Conservation (phyloP, 768 basidiomycete genomes). For the Boletus vermiculosoides region DNA sequence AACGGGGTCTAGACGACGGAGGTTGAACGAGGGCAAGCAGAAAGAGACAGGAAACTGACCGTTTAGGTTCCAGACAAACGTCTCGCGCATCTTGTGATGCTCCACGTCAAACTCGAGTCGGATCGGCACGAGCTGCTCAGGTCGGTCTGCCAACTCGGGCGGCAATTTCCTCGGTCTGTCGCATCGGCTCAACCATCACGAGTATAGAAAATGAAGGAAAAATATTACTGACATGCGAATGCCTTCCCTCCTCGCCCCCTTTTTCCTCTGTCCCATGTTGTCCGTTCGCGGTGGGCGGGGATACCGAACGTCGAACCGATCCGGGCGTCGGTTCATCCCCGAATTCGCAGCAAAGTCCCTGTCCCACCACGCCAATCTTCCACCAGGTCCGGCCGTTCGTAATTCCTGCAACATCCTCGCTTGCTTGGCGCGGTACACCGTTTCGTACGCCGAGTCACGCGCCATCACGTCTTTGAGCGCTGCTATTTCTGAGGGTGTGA, state of each 20-base stretch:
- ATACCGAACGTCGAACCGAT: conserved; percentile 55
- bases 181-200: neutral
- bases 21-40: neutral
- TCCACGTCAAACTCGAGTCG: conserved; percentile 97
- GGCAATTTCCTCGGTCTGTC: conserved; percentile 60
- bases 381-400: conserved; percentile 41
- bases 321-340: conserved; percentile 29
- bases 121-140: conserved; percentile 89
- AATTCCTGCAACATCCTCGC: conserved; percentile 52
- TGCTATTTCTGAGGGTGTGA: conserved; percentile 35
- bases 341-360: conserved; percentile 43
- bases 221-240: conserved; percentile 68
- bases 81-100: conserved; percentile 90
- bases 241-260: conserved; percentile 62
- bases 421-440: conserved; percentile 46
- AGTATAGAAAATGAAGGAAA: neutral
- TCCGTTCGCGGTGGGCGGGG: conserved; percentile 44
- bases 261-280: conserved; percentile 41
- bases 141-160: conserved; percentile 53
- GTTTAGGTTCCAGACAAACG: conserved; percentile 95
- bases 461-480: conserved; percentile 37
- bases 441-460: conserved; percentile 47
- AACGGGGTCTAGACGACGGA: conserved; percentile 61
- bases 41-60: conserved; percentile 50
- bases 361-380: conserved; percentile 61